phyloP scores from a whole-genome alignment of 495 filamentous ascomycete genomes.

The Xylaria cubensis region DNA sequence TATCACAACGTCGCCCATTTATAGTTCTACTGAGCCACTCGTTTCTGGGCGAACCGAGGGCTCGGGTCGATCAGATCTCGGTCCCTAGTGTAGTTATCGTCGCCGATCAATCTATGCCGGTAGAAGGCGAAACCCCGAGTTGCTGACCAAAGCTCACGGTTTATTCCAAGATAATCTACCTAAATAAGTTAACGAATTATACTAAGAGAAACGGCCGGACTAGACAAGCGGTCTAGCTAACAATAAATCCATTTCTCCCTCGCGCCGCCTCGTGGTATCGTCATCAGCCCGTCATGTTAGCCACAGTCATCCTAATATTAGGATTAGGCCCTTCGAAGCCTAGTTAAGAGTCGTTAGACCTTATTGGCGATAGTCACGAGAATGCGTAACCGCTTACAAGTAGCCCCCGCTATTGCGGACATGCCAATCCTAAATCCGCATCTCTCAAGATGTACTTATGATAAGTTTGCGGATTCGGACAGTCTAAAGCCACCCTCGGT shows the following conservation, averaged over 20 bases:
- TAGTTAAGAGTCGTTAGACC: not conserved
- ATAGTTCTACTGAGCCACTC: not conserved
- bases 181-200: not conserved
- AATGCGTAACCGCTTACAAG: not conserved
- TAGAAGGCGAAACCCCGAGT: not conserved
- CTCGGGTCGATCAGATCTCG: slow-evolving; percentile 17
- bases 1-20: not conserved
- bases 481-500: not conserved
- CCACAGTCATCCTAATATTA: not conserved
- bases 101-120: not conserved
- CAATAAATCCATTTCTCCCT: not conserved
- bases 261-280: not conserved
- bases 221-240: slow-evolving; percentile 15
- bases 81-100: not conserved
- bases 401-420: not conserved
- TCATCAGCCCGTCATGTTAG: not conserved
- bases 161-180: not conserved
- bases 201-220: not conserved
- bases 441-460: not conserved
- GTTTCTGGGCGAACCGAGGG: slow-evolving; percentile 11
- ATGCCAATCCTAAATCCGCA: not conserved
- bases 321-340: slow-evolving; percentile 5
- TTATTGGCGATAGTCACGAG: slow-evolving; percentile 3
- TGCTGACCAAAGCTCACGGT: not conserved
- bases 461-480: not conserved